phyloP scores from a whole-genome alignment of 2,329 filamentous ascomycete genomes.

The Tolypocladium tundrense region DNA sequence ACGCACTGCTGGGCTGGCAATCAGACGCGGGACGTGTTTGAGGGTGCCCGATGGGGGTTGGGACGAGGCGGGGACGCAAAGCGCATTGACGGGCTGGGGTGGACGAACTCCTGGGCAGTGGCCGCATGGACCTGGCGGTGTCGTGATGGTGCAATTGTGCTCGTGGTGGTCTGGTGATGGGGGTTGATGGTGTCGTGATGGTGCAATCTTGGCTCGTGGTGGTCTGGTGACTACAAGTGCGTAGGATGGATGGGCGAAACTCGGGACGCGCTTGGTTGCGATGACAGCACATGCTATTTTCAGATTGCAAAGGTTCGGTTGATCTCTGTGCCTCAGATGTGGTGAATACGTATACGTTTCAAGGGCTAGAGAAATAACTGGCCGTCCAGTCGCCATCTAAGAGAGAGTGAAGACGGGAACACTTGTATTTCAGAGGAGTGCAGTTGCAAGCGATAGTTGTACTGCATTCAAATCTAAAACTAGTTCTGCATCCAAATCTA shows the following conservation, averaged over 20 bases:
- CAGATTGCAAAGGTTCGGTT: background rate
- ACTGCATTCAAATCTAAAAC: too few species aligned
- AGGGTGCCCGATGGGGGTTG: background rate
- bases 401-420: background rate
- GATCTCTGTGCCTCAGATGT: too few species aligned
- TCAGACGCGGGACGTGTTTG: slow-evolving; percentile 1
- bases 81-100: background rate
- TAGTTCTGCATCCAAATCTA: background rate
- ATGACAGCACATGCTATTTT: background rate
- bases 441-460: too few species aligned
- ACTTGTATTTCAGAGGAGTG: background rate
- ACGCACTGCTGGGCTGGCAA: background rate
- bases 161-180: background rate
- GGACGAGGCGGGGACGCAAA: background rate
- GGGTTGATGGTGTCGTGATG: background rate
- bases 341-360: too few species aligned
- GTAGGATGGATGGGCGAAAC: background rate
- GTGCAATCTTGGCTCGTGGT: background rate
- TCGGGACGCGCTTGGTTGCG: background rate
- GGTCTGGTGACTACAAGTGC: background rate
- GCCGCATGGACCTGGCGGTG: background rate
- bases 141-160: background rate
- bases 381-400: too few species aligned
- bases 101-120: background rate
- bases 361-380: background rate